Evolutionary conservation across 2,329 filamentous ascomycete genomes (phyloP).

Genomic region (Cadophora sp.): DNA sequence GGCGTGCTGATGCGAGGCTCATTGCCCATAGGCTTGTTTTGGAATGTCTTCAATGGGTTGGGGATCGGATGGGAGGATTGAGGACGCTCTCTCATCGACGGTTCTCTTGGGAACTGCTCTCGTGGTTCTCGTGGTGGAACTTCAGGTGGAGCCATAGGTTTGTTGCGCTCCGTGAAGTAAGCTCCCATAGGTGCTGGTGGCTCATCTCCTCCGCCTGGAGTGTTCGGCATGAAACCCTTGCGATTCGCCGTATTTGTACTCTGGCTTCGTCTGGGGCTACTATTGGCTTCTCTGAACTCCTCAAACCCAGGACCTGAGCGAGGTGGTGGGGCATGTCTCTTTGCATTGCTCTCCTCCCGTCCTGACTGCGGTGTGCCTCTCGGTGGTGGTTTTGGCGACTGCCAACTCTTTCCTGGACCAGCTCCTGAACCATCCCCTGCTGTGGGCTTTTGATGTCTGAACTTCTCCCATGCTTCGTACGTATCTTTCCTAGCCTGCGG

Average conservation of each 20-base stretch:
- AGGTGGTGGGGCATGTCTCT: constrained; percentile 30
- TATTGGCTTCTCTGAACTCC: constrained; percentile 33
- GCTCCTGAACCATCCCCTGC: constrained; percentile 20
- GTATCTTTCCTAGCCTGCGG: constrained; percentile 41
- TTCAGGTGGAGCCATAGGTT: constrained; percentile 35
- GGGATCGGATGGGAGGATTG: constrained; percentile 28
- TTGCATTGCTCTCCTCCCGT: constrained; percentile 37
- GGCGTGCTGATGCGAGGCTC: constrained; percentile 64
- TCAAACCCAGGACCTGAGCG: constrained; percentile 35
- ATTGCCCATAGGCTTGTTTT: constrained; percentile 47
- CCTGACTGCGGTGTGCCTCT: constrained; percentile 38
- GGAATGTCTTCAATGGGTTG: constrained; percentile 58
- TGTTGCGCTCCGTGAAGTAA: constrained; percentile 42
- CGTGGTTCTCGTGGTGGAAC: constrained; percentile 36
- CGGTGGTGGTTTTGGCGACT: constrained; percentile 35
- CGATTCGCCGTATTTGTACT: constrained; percentile 35
- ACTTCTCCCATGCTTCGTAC: constrained; percentile 45
- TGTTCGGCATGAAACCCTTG: constrained; percentile 45
- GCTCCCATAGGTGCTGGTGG: constrained; percentile 42
- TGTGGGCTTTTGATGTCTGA: constrained; percentile 34
- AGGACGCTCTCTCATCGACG: constrained; percentile 12
- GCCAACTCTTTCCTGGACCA: constrained; percentile 31
- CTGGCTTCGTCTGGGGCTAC: constrained; percentile 33
- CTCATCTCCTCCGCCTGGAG: constrained; percentile 44
- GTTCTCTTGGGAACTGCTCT: constrained; percentile 11